Percentiles rank a stretch among this genome's conserved stretches.
Conservation (phyloP, 2,329 filamentous ascomycete genomes). For the Apiospora kogelbergensis region DNA sequence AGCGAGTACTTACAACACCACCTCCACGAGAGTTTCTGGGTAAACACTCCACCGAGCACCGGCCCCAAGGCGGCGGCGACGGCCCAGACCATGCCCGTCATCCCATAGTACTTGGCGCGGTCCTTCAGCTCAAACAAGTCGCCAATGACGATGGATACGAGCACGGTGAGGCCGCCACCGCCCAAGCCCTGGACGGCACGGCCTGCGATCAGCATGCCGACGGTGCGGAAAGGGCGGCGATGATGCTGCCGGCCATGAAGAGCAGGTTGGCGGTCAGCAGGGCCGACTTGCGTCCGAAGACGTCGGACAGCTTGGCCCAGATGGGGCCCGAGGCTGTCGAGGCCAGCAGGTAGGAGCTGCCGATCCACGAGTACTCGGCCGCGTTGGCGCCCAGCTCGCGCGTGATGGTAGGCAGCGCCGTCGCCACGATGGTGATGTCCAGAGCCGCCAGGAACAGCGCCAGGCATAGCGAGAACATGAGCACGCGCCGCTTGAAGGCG, state of each 20-base stretch:
- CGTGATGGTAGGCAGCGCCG: constrained; percentile 49
- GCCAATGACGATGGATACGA: constrained; percentile 37
- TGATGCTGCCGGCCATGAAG: constrained; percentile 38
- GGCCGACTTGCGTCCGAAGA: constrained; percentile 41
- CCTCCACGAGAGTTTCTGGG: constrained; percentile 48
- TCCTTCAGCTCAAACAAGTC: constrained; percentile 36
- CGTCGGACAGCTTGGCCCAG: constrained; percentile 52
- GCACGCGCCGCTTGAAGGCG: constrained; percentile 10
- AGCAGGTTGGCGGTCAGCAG: constrained; percentile 33
- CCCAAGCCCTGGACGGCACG: constrained; percentile 36
- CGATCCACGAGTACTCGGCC: constrained; percentile 66
- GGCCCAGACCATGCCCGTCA: constrained; percentile 58
- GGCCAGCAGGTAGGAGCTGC: constrained; percentile 61
- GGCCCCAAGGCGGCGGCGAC: constrained; percentile 55
- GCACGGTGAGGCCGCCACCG: constrained; percentile 34
- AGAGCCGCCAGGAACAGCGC: constrained; percentile 12
- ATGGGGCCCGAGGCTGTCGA: constrained; percentile 57
- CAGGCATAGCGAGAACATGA: constrained; percentile 12
- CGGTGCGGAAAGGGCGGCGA: constrained; percentile 32
- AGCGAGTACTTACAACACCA: constrained; percentile 40
- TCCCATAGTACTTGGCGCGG: constrained; percentile 47
- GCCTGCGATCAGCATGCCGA: constrained; percentile 37
- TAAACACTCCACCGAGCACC: constrained; percentile 57
- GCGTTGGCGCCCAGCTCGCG: constrained; percentile 48
- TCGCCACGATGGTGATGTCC: constrained; percentile 42